Percentiles rank a stretch among this genome's conserved stretches.
Evolutionary conservation across 2,329 filamentous ascomycete species (phyloP).

Genomic region (Nakataea oryzae): DNA sequence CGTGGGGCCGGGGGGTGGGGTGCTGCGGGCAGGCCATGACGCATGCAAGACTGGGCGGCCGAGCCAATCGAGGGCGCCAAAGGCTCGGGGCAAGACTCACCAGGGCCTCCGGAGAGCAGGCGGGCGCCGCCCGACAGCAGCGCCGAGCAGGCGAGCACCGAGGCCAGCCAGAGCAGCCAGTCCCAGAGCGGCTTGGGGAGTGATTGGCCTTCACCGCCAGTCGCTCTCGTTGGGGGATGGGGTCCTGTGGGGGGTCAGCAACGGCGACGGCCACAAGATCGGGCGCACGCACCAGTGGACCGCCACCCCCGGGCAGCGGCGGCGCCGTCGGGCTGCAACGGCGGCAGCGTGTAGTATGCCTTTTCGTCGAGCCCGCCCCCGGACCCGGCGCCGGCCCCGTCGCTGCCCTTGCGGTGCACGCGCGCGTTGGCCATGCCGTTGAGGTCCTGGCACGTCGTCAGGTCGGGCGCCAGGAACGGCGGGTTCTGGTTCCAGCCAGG

Average conservation of each 20-base stretch:
- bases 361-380: slow-evolving; percentile 7
- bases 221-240: slow-evolving; percentile 13
- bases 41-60: too few species aligned
- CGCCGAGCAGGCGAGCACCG: slow-evolving; percentile 23
- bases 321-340: slow-evolving; percentile 7
- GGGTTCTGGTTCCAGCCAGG: slow-evolving; percentile 45
- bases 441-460: slow-evolving; percentile 44
- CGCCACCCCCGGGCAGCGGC: slow-evolving; percentile 7
- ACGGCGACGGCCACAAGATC: too few species aligned
- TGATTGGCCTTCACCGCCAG: slow-evolving; percentile 29
- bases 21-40: too few species aligned
- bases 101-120: too few species aligned
- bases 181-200: slow-evolving; percentile 18
- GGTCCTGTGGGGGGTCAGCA: neutral
- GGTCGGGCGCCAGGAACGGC: slow-evolving; percentile 31
- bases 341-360: slow-evolving; percentile 9
- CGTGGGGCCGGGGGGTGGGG: slow-evolving; percentile 2
- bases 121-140: slow-evolving; percentile 9
- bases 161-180: slow-evolving; percentile 30
- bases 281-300: neutral
- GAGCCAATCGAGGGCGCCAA: too few species aligned
- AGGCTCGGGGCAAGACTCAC: neutral
- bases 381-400: slow-evolving; percentile 18
- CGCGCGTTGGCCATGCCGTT: slow-evolving; percentile 43
- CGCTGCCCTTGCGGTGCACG: slow-evolving; percentile 25